phyloP scores from a whole-genome alignment of 2,329 filamentous ascomycete species.

The Pseudocercospora eumusae region DNA sequence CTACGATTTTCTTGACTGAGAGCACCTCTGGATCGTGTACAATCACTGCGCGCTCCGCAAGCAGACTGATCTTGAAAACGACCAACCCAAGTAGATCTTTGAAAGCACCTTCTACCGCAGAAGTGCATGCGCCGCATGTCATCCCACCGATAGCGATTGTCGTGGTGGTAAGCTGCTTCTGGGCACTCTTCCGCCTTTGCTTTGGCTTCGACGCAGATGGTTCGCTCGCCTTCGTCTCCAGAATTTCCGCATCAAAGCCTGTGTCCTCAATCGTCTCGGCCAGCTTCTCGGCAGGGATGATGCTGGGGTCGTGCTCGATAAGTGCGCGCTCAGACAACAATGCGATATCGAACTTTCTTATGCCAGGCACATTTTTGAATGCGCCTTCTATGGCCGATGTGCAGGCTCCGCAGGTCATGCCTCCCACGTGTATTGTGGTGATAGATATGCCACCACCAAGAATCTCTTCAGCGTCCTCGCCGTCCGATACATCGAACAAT shows the following conservation, averaged over 20 bases:
- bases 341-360: constrained; percentile 85
- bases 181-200: constrained; percentile 43
- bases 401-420: constrained; percentile 87
- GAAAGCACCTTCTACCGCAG: constrained; percentile 83
- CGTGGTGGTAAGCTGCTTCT: constrained; percentile 60
- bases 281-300: constrained; percentile 72
- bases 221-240: constrained; percentile 65
- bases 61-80: constrained; percentile 90
- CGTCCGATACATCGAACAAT: constrained; percentile 31
- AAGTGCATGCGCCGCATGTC: constrained; percentile 96
- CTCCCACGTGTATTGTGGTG: constrained; percentile 85
- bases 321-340: constrained; percentile 96
- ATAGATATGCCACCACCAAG: constrained; percentile 65
- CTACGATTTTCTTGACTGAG: constrained; percentile 70
- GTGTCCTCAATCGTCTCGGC: constrained; percentile 86
- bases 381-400: constrained; percentile 93
- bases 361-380: constrained; percentile 78
- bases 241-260: constrained; percentile 83
- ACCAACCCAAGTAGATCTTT: constrained; percentile 72
- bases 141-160: constrained; percentile 92
- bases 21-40: constrained; percentile 76
- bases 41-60: constrained; percentile 88
- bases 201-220: constrained; percentile 40
- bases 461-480: constrained; percentile 27
- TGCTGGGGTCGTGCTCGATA: constrained; percentile 78